Evolutionary conservation across 2,329 filamentous ascomycete genomes (phyloP), one percentile per base, ranked within the genome.

Genomic region (Fusarium sp.): DNA sequence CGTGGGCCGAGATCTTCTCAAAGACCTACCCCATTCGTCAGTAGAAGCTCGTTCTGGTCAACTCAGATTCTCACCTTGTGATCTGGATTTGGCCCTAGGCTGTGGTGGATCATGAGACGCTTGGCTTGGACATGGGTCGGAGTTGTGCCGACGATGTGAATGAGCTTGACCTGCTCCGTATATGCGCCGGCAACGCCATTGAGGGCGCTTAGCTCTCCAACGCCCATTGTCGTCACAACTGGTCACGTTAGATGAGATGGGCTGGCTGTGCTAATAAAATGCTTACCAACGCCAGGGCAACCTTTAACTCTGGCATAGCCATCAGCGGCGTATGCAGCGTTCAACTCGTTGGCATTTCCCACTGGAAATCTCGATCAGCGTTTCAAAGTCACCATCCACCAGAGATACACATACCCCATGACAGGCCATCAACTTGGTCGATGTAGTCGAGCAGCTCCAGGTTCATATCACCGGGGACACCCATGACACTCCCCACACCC

Each of bases 261-360:
- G 3, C 23, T 1, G 2, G 20, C 10, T 1, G 13, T 27, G 7
- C 18, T 5, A 5, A 10, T 34, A 11, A 16, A 14, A 4, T n/a
- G 8, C 68, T 57, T 48, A 67, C 68, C 37, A 16, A 64, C 64
- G 6, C 68, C 68, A 11, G 68, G 65, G 25, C 65, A 50, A 1
- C 65, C 65, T 37, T 71, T 71, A 13, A 68, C 48, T 25, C 68
- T 35, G 5, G 68, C 68, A 20, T 71, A 71, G 23, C 68, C 68
- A 39, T 71, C 68, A 30, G 68, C 68, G 25, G 68, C 68, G n/a
- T 71, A 71, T 10, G 65, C 68, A 25, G 68, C 68, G 10, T 71
- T 71, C 2, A 71, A 30, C 27, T 71, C 68, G 9, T 71, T 71
- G 5, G 65, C 54, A 37, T 71, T 71, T 18, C 68, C 68, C 18